phyloP scores from a whole-genome alignment of 2,329 filamentous ascomycete genomes.

The Aspergillus ustus region DNA sequence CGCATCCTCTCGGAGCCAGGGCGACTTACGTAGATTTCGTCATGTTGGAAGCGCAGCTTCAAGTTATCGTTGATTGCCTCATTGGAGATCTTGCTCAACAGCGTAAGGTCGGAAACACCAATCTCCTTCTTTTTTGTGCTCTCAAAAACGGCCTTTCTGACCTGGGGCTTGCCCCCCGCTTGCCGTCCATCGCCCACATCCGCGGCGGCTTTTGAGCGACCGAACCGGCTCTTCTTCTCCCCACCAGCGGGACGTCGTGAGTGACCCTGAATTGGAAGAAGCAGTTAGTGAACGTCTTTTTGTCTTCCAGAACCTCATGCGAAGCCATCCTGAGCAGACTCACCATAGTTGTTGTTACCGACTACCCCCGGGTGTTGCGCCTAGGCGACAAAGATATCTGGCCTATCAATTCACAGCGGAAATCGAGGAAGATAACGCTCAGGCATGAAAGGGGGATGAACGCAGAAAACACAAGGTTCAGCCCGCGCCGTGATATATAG shows the following conservation, averaged over 20 bases:
- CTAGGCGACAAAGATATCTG: conserved; percentile 37
- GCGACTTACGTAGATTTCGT: conserved; percentile 80
- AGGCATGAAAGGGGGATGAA: conserved; percentile 22
- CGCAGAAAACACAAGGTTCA: conserved; percentile 22
- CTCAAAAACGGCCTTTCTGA: conserved; percentile 96
- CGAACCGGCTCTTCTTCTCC: conserved; percentile 49
- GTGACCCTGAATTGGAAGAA: conserved; percentile 39
- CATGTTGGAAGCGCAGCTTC: conserved; percentile 96
- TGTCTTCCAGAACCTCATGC: not conserved
- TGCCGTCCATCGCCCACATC: conserved; percentile 50
- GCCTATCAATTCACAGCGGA: conserved; percentile 30
- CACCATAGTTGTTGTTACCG: conserved; percentile 40
- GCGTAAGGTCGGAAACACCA: conserved; percentile 93
- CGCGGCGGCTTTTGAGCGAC: conserved; percentile 47
- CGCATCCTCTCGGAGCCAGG: conserved; percentile 21
- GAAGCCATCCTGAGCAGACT: conserved; percentile 17
- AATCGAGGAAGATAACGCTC: conserved; percentile 17
- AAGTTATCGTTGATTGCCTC: conserved; percentile 99
- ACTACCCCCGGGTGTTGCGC: conserved; percentile 34
- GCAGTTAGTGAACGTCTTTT: conserved; percentile 23
- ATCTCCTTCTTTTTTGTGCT: conserved; percentile 99
- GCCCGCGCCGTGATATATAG: conserved; percentile 21
- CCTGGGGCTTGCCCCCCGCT: conserved; percentile 65
- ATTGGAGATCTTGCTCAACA: conserved; percentile 98
- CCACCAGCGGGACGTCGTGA: conserved; percentile 49